phyloP scores from a whole-genome alignment of 352 stramenopile genomes.

The Sclerospora graminicola region DNA sequence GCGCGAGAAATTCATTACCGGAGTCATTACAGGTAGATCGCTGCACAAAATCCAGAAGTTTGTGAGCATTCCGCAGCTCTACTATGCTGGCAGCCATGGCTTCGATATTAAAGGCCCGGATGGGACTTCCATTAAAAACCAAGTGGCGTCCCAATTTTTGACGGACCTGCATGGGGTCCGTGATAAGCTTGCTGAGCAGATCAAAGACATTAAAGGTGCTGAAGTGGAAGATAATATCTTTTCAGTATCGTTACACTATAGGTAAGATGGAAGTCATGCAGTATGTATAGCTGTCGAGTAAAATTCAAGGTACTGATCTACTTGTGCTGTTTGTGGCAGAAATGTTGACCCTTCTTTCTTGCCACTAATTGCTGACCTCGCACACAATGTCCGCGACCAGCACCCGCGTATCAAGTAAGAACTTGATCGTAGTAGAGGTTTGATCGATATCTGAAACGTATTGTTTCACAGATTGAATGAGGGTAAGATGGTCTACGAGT shows the following conservation, averaged over 20 bases:
- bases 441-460: not conserved
- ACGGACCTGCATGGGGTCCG: no score
- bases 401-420: conserved; percentile 54
- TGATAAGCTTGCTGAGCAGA: no score
- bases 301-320: no score
- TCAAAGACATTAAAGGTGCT: conserved; percentile 42
- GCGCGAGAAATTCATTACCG: conserved; percentile 70
- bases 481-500: conserved; percentile 87
- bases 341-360: conserved; percentile 42
- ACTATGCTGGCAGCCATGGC: no score
- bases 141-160: no score
- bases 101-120: no score
- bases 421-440: not conserved
- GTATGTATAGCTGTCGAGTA: no score
- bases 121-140: no score
- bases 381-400: conserved; percentile 22
- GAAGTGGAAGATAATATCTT: conserved; percentile 87
- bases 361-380: conserved; percentile 36
- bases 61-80: conserved; percentile 76
- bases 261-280: conserved; percentile 23
- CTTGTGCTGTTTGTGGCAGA: conserved; percentile 22
- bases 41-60: conserved; percentile 86
- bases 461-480: conserved; percentile 44
- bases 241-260: conserved; percentile 83
- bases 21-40: no score